Evolutionary conservation across 306 rosid genomes (phyloP).

Genomic region (Cercis canadensis): DNA sequence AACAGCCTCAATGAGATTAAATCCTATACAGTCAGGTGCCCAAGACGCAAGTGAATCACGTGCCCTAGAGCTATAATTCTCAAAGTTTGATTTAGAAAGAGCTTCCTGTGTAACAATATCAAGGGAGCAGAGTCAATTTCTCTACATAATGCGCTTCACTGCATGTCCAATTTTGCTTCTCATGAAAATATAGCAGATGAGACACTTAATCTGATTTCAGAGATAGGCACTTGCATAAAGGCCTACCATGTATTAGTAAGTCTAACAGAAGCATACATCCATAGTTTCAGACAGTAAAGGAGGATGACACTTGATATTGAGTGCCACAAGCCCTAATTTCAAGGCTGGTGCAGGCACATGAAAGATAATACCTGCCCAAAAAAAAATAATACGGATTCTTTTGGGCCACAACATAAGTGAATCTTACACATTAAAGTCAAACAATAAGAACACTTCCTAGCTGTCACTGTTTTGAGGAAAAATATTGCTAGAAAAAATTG

Average conservation of each 20-base stretch:
- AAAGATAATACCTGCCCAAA: conserved; percentile 28
- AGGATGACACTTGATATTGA: neutral
- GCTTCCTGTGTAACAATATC: conserved; percentile 69
- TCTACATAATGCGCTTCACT: conserved; percentile 17
- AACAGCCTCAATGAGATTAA: conserved; percentile 95
- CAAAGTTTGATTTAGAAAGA: conserved; percentile 80
- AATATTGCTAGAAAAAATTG: conserved; percentile 21
- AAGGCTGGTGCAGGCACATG: conserved; percentile 8
- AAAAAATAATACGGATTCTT: neutral
- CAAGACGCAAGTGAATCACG: conserved; percentile 88
- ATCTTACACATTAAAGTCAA: neutral
- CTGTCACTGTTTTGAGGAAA: conserved; percentile 1
- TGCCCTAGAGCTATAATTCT: conserved; percentile 77
- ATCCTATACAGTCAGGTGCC: conserved; percentile 91
- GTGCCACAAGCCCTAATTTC: conserved; percentile 28
- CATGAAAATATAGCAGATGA: conserved; percentile 15
- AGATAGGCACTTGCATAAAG: neutral
- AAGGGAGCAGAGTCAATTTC: conserved; percentile 32
- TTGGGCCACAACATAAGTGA: neutral
- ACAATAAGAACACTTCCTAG: conserved; percentile 9
- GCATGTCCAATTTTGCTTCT: conserved; percentile 18
- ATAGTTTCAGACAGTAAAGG: conserved; percentile 19
- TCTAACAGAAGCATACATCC: conserved; percentile 1
- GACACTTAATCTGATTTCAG: conserved; percentile 4
- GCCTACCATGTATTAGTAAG: conserved; percentile 1